Evolutionary conservation across 345 rosid species (phyloP), one percentile per base, ranked within the genome.

Genomic region (Euphorbia tirucalli): DNA sequence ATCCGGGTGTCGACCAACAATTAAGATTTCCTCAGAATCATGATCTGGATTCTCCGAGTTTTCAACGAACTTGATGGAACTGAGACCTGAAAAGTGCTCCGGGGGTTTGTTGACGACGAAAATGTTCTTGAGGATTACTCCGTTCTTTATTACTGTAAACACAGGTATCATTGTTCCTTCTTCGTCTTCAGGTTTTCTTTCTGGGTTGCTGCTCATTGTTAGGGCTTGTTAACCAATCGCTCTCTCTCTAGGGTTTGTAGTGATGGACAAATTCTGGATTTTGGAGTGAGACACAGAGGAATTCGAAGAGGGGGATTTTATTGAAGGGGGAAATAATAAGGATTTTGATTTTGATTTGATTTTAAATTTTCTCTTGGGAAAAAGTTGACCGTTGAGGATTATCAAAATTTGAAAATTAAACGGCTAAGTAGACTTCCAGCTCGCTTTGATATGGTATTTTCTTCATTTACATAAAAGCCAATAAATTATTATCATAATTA

Each of bases 1-100:
- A 68, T 92, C 97, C 13, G 96, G 96, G 78, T 92, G 98, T 11
- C 96, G 84, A 31, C 97, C 98, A 62, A 88, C 89, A 35, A 74
- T 70, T 83, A 95, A 83, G 65, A 83, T 78, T 76, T 89, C 97
- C 50, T 84, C 92, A 27, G 59, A 61, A 71, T 77, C 86, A 58
- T 69, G 75, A 60, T n/a, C n/a, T n/a, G n/a, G n/a, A n/a, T n/a
- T n/a, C n/a, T 63, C 75, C 7, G 64, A 37, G 60, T 18, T 68
- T 22, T 68, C 68, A 35, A 7, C 69, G 28, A 68, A 37, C 35
- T 77, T 39, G 22, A 78, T 63, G 18, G 71, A 69, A 71, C 77
- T 66, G 44, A 75, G 67, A 30, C 32, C 56, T n/a, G 72, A 30
- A 2, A 27, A 15, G 7, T 62, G 32, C 7, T 75, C 21, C 16